Conservation (phyloP, 208 protist species). For the Acanthamoeba healyi region DNA sequence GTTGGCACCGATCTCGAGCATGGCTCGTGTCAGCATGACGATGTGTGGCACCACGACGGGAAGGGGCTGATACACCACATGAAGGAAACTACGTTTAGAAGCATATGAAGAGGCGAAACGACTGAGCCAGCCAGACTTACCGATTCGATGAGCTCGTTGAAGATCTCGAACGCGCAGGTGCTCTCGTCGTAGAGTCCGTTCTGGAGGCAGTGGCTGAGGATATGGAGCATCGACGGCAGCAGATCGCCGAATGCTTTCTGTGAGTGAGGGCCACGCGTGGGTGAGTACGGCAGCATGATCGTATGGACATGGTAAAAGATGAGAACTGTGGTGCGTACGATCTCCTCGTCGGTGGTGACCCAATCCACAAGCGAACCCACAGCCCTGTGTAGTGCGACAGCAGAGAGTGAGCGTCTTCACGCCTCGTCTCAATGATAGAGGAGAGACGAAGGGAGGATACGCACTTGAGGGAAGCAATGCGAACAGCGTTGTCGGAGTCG, state of each 20-base stretch:
- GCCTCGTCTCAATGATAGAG: too few species aligned
- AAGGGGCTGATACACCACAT: background rate
- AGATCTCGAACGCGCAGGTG: conserved; percentile 19
- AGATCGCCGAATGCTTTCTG: conserved; percentile 54
- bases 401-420: too few species aligned
- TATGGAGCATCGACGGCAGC: conserved; percentile 33
- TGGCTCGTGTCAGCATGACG: conserved; percentile 1
- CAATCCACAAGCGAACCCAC: conserved; percentile 58
- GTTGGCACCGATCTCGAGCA: conserved; percentile 71
- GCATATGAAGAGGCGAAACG: background rate
- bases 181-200: conserved; percentile 57
- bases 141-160: conserved; percentile 72
- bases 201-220: conserved; percentile 37
- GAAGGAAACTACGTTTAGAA: background rate
- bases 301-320: too few species aligned
- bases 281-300: too few species aligned
- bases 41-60: conserved; percentile 60
- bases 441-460: background rate
- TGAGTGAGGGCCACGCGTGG: background rate
- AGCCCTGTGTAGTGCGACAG: too few species aligned
- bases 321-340: conserved; percentile 34
- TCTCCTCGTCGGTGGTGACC: conserved; percentile 58
- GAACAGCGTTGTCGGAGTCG: conserved; percentile 16
- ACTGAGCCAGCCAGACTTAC: background rate
- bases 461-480: conserved; percentile 65